These are phyloP conservation scores for Wakefieldia striispora DNA, from an alignment of 768 basidiomycete genomes.

Conservation along the genomic window DNA sequence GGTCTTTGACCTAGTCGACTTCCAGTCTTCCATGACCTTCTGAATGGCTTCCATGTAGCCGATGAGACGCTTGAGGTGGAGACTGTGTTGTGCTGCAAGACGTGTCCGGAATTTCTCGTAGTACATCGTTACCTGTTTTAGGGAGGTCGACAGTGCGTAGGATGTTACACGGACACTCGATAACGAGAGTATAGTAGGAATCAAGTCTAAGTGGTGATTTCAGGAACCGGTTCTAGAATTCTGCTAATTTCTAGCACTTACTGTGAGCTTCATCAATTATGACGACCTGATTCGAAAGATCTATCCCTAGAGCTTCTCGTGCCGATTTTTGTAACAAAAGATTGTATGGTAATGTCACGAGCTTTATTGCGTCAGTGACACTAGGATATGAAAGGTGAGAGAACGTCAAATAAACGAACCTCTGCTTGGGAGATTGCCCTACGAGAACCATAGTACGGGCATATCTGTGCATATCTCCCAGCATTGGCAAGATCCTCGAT, in stretches of 20 bases:
- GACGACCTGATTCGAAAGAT: constrained; percentile 80
- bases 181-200: constrained; percentile 84
- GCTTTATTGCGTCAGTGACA: constrained; percentile 38
- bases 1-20: constrained; percentile 19
- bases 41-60: constrained; percentile 69
- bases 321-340: constrained; percentile 81
- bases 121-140: constrained; percentile 76
- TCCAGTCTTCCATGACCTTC: constrained; percentile 57
- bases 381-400: neutral
- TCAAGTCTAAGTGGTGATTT: constrained; percentile 59
- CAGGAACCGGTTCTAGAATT: neutral
- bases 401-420: constrained; percentile 39
- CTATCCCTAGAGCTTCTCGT: constrained; percentile 84
- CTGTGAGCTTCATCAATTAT: constrained; percentile 98
- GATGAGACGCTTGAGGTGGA: constrained; percentile 80
- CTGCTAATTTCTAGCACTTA: constrained; percentile 37
- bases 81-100: constrained; percentile 65
- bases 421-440: constrained; percentile 88
- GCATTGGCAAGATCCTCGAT: constrained; percentile 86
- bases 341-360: constrained; percentile 93
- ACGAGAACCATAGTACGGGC: constrained; percentile 92
- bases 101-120: constrained; percentile 74
- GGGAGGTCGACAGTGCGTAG: constrained; percentile 54
- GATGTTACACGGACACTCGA: constrained; percentile 70
- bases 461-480: constrained; percentile 68